Base-by-base conservation (phyloP, 2,329 filamentous ascomycete species). In the Ophiosphaerella korrae region DNA sequence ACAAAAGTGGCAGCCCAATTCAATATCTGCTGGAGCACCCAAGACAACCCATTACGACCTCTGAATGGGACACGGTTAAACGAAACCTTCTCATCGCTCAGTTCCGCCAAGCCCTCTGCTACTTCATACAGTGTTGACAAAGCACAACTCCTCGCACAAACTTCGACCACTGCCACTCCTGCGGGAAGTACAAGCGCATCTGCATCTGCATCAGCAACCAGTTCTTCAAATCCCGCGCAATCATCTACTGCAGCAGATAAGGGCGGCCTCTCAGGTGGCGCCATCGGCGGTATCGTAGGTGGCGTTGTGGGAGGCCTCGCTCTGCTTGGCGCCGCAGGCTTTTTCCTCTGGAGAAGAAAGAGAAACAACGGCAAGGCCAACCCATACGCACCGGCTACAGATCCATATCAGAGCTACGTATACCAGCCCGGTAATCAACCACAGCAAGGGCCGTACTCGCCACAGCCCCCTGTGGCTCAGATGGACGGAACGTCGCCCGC, bases 21-120 rank as follows among this genome's bases (percentile, higher is more conserved):
- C 44, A 63, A 66, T 43, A 63, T 66, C 13, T 67, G 64, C 54
- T 67, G 63, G 63, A 57, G 53, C 11, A 54, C 46, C 16, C 21
- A 48, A 8, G 24, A 44, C 7, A 63, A 64, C 42, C 52, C 54
- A 5, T 33, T 64, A 18, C 50, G 48, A 13, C 50, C 50, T 37
- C 21, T 61, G 9, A 45, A 54, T 8, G 35, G 38, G 9, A 50
- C 53, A 6, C 21, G 41, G 14, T 40, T 48, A n/a, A 64, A 64
- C 42, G 47, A 53, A 32, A 62, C 57, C 7, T 64, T 48, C 45
- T 55, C 55, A 2, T 66, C 63, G 1, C 52, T 66, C 9, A 42
- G 37, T 16, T 60, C 59, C 2, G 58, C 50, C 6, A 26, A 35
- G 8, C 61, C 63, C 1, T 42, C 45, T 0, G 60, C 60, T 6